Evolutionary conservation across 441 rosid species (phyloP).

Genomic region (Pelargonium citronellum): DNA sequence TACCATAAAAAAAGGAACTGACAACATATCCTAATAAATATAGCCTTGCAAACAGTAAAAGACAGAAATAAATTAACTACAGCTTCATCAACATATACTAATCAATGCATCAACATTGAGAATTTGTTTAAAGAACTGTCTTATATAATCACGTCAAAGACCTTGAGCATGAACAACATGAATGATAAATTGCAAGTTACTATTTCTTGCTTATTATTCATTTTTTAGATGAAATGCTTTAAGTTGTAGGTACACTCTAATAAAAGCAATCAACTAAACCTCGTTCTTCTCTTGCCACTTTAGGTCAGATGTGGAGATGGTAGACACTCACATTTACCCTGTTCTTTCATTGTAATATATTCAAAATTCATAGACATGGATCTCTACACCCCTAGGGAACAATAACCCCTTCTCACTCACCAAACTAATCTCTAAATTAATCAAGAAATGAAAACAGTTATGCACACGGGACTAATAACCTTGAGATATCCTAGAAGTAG

Average conservation of each 20-base stretch:
- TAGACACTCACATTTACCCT: not conserved
- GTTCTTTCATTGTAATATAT: not conserved
- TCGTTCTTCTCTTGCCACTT: not conserved
- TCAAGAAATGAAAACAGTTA: not conserved
- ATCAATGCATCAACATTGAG: not conserved
- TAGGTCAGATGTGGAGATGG: not conserved
- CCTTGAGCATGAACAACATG: slow-evolving; percentile 2
- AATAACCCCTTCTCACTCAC: not conserved
- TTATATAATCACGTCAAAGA: not conserved
- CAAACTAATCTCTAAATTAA: not conserved
- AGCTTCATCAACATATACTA: slow-evolving; percentile 3
- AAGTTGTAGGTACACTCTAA: not conserved
- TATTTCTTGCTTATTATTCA: not conserved
- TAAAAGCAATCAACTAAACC: not conserved
- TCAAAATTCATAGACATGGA: slow-evolving; percentile 3
- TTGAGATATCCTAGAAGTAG: not conserved
- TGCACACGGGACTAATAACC: not conserved
- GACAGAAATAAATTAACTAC: not conserved
- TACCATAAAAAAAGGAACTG: not conserved
- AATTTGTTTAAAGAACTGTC: not conserved
- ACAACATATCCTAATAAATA: not conserved
- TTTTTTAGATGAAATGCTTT: not conserved
- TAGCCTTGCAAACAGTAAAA: not conserved
- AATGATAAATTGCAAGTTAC: not conserved
- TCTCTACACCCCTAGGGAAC: slow-evolving; percentile 1